Evolutionary conservation across 257 asterid genomes (phyloP).

Genomic region (Rauvolfia tetraphylla): DNA sequence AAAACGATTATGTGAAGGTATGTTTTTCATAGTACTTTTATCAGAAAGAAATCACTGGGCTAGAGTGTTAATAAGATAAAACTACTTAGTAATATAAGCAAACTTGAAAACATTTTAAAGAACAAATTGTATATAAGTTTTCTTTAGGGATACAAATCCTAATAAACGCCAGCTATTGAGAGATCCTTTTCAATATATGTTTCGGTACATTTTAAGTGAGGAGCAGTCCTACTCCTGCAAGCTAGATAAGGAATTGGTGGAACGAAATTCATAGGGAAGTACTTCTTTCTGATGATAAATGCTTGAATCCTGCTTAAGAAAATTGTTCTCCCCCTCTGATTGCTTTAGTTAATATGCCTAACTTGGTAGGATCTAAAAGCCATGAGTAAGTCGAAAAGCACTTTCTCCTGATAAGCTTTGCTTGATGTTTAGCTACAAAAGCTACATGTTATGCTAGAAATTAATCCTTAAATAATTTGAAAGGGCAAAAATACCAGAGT

Average conservation of each 20-base stretch:
- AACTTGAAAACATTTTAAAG: background rate
- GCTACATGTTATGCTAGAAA: background rate
- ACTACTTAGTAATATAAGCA: background rate
- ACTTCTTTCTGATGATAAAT: background rate
- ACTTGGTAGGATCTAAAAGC: background rate
- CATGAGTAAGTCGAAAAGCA: background rate
- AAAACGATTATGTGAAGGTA: conserved; percentile 26
- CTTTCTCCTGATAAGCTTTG: background rate
- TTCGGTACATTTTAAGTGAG: background rate
- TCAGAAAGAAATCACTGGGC: too few species aligned
- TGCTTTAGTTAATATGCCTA: background rate
- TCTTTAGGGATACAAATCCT: background rate
- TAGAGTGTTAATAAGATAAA: background rate
- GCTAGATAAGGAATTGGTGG: background rate
- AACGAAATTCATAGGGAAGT: background rate
- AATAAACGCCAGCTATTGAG: background rate
- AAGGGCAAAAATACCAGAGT: background rate
- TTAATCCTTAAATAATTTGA: background rate
- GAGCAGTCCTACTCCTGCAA: background rate
- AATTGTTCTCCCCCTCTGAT: background rate
- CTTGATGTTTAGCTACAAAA: background rate
- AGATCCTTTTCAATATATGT: background rate
- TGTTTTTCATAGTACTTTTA: background rate
- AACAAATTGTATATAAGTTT: background rate
- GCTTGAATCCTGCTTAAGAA: background rate